Base-by-base conservation (phyloP, 495 filamentous ascomycete genomes). In the Neohortaea acidophila region DNA sequence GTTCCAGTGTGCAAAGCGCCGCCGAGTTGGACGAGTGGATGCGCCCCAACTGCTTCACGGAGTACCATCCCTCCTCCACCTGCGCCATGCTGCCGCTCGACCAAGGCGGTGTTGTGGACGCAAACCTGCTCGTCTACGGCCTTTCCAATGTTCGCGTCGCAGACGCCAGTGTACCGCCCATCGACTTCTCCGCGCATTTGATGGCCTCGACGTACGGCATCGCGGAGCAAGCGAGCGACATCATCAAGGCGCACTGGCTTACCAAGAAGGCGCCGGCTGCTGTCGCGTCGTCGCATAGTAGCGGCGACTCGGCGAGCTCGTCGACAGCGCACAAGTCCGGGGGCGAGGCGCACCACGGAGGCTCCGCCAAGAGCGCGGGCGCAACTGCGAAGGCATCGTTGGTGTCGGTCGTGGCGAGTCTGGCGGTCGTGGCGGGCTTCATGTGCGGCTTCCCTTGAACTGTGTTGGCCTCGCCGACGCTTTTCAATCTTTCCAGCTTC, bases 11-110 rank as follows among this genome's bases (percentile, higher is more conserved):
- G 18, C 36, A 26, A 21, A 36, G 33, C 7, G 39, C 46, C 23
- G 37, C 25, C 14, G 21, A 47, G 21, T 51, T 43, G 43, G 27
- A 38, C 12, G 23, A 21, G 9, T 51, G 33, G 34, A 44, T 43
- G 12, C 8, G 17, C 4, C 21, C 38, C 24, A 47, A 33, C 2
- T 17, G 28, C 2, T 15, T 34, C 6, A 37, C 38, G n/a, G 33
- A 47, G 18, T 52, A 49, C 38, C 67, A 71, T 41, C 66, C 67
- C 0, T 61, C 59, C 2, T 66, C 67, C 2, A 62, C 68, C 4
- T 66, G 66, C 32, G 65, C 67, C 0, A 70, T 72, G 68, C 52
- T 71, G 3, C 65, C 65, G 8, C 48, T 41, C 1, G 51, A 60
- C 2, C 51, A 60, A 2, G 68, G 68, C 15, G 51, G 43, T 10